Conservation (phyloP, 2,329 filamentous ascomycete genomes). For the Chalara sp. region DNA sequence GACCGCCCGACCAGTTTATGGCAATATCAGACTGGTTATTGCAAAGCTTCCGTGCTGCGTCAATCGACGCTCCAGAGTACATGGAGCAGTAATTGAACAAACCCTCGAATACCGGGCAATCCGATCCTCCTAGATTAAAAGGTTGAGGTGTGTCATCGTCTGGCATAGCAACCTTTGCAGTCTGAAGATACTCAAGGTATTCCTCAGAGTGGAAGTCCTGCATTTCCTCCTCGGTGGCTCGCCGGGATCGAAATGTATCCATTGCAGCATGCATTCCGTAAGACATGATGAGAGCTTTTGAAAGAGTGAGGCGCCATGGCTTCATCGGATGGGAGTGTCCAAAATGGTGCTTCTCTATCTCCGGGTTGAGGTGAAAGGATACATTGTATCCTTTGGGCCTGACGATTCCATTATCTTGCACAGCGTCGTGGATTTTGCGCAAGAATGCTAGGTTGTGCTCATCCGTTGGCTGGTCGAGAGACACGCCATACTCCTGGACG, state of each 20-base stretch:
- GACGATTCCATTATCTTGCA: slow-evolving; percentile 59
- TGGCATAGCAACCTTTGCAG: slow-evolving; percentile 57
- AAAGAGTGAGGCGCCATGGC: slow-evolving; percentile 91
- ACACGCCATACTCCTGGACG: slow-evolving; percentile 25
- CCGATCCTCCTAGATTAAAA: slow-evolving; percentile 84
- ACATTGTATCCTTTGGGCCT: slow-evolving; percentile 82
- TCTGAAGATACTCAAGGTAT: slow-evolving; percentile 83
- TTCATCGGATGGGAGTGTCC: slow-evolving; percentile 98
- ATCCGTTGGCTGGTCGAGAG: slow-evolving; percentile 23
- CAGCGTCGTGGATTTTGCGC: slow-evolving; percentile 18
- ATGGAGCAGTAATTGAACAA: slow-evolving; percentile 93
- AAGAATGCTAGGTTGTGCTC: slow-evolving; percentile 19
- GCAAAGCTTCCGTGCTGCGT: slow-evolving; percentile 83
- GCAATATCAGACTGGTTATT: slow-evolving; percentile 88
- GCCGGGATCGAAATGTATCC: slow-evolving; percentile 83
- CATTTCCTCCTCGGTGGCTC: slow-evolving; percentile 82
- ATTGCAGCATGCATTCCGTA: slow-evolving; percentile 96
- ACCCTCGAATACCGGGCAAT: slow-evolving; percentile 95
- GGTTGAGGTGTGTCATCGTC: slow-evolving; percentile 56
- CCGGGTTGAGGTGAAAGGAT: slow-evolving; percentile 91
- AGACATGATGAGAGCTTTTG: slow-evolving; percentile 87
- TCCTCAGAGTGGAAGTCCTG: slow-evolving; percentile 80
- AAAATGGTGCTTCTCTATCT: slow-evolving; percentile 95
- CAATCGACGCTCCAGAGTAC: slow-evolving; percentile 83
- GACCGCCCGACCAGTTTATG: slow-evolving; percentile 93